Evolutionary conservation across 2,329 filamentous ascomycete genomes (phyloP), one percentile per base, ranked within the genome.

Genomic region (Reticulascus tulasneorum): DNA sequence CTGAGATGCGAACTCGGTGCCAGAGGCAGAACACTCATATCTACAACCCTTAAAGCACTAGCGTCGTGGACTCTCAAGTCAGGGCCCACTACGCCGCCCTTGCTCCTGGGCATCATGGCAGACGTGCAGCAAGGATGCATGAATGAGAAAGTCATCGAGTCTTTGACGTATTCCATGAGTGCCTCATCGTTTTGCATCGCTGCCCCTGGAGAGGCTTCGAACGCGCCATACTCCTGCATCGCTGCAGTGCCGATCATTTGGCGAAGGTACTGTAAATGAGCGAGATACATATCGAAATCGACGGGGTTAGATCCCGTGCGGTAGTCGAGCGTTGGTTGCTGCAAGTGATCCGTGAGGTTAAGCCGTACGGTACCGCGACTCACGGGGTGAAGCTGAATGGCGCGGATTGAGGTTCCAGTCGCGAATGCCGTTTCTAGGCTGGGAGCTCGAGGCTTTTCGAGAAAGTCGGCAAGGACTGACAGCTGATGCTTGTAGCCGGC

Each of bases 341-440:
- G 48, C 4, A 52, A 46, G 12, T 60, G 60, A 42, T 66, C 51
- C 1, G 47, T 48, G 1, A 53, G 46, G 49, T 60, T 55, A 28
- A 68, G 59, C 23, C 51, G 54, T 33, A 67, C 56, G 17, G 56
- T 58, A 10, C 64, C 63, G n/a, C 64, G 54, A 35, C 55, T 61
- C 19, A 66, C 51, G 2, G 63, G 60, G 39, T 63, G 59, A 35
- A 59, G 27, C 46, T 43, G 18, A 48, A 12, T 9, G 42, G 25
- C 35, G 54, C 38, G 20, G 60, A 38, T 31, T 46, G 35, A 18
- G n/a, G n/a, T n/a, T n/a, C n/a, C n/a, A n/a, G n/a, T n/a, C n/a
- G n/a, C n/a, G n/a, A n/a, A n/a, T n/a, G n/a, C n/a, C n/a, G n/a
- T n/a, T n/a, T n/a, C n/a, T n/a, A n/a, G n/a, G n/a, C n/a, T n/a